These are phyloP conservation scores for Phytophthora meadii DNA, from an alignment of 352 stramenopile genomes.

Conservation along the genomic window DNA sequence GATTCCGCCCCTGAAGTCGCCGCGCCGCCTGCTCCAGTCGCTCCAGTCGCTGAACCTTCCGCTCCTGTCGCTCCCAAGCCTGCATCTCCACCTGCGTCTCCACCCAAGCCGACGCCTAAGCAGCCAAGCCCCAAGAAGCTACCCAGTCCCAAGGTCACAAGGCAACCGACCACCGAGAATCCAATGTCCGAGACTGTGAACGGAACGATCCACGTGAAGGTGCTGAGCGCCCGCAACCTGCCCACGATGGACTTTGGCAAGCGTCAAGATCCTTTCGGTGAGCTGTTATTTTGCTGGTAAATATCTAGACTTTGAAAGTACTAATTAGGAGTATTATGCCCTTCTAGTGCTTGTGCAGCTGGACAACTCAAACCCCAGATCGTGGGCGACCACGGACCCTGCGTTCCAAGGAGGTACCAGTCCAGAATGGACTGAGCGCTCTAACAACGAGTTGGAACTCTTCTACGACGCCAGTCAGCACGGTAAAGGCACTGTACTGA, in stretches of 20 bases:
- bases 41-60: constrained; percentile 4
- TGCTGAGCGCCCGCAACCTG: constrained; percentile 65
- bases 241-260: constrained; percentile 85
- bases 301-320: neutral
- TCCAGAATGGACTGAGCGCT: constrained; percentile 69
- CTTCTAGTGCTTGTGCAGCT: constrained; percentile 72
- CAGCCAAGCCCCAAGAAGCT: constrained; percentile 25
- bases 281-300: constrained; percentile 1
- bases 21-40: constrained; percentile 7
- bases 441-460: constrained; percentile 86
- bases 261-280: constrained; percentile 81
- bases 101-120: constrained; percentile 18
- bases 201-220: constrained; percentile 80
- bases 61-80: constrained; percentile 13
- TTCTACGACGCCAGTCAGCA: constrained; percentile 72
- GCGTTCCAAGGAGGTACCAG: constrained; percentile 64
- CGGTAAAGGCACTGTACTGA: constrained; percentile 57
- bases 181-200: constrained; percentile 34
- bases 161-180: neutral
- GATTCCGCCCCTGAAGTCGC: constrained; percentile 26
- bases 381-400: constrained; percentile 70
- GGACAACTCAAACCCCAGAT: constrained; percentile 67
- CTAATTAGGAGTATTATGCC: constrained; percentile 14
- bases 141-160: constrained; percentile 13
- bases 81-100: constrained; percentile 12